Evolutionary conservation across 768 basidiomycete genomes (phyloP).

Genomic region (Tephrocybe sp.): DNA sequence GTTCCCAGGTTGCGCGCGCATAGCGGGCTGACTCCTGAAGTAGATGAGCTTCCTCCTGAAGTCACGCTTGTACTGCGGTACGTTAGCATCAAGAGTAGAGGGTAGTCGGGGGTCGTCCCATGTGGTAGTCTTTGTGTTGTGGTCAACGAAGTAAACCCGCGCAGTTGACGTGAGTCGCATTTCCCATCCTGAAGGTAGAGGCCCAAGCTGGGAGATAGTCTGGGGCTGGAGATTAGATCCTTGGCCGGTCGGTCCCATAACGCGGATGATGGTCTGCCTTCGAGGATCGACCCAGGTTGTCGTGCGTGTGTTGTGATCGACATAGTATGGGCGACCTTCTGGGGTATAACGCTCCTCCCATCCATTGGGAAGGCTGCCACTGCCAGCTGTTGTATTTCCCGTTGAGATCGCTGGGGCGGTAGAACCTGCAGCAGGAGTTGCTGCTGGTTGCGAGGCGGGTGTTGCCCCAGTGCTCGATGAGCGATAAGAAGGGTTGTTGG

Average conservation of each 20-base stretch:
- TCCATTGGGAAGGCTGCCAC: slow-evolving; percentile 89
- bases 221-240: slow-evolving; percentile 89
- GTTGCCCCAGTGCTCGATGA: slow-evolving; percentile 21
- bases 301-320: slow-evolving; percentile 98
- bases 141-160: slow-evolving; percentile 98
- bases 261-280: slow-evolving; percentile 93
- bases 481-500: slow-evolving; percentile 47
- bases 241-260: slow-evolving; percentile 93
- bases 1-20: slow-evolving; percentile 97
- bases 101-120: slow-evolving; percentile 99
- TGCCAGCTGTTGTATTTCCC: slow-evolving; percentile 62
- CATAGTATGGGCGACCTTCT: slow-evolving; percentile 97
- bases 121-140: slow-evolving; percentile 99
- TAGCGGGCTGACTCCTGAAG: slow-evolving; percentile 97
- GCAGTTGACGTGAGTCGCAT: slow-evolving; percentile 99
- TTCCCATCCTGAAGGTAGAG: slow-evolving; percentile 98
- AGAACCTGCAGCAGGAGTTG: slow-evolving; percentile 27
- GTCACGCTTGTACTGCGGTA: slow-evolving; percentile 99
- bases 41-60: slow-evolving; percentile 99
- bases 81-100: slow-evolving; percentile 92
- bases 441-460: slow-evolving; percentile 20
- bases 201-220: slow-evolving; percentile 94
- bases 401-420: slow-evolving; percentile 41
- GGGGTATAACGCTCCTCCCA: slow-evolving; percentile 99
- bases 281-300: slow-evolving; percentile 99